Evolutionary conservation across 73 alveolate species (phyloP).

Genomic region (Effrenium voratum): DNA sequence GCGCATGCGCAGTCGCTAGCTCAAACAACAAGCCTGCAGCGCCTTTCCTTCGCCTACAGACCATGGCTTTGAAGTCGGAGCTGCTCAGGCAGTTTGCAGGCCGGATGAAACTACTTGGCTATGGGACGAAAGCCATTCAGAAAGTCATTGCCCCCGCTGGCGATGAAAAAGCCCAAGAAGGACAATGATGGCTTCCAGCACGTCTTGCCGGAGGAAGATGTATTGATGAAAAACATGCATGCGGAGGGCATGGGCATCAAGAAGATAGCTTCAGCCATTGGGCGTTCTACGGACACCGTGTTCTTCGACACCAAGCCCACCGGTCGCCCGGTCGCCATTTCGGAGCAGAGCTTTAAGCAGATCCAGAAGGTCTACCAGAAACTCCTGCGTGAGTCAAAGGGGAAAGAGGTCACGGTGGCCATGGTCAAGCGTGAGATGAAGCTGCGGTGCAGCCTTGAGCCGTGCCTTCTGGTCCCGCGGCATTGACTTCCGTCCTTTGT

Average conservation of each 20-base stretch:
- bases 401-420: conserved; percentile 21
- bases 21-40: no score
- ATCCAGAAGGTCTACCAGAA: not conserved
- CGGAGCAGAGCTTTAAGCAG: conserved; percentile 6
- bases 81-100: no score
- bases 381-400: not conserved
- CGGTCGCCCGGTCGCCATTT: not conserved
- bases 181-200: no score
- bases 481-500: not conserved
- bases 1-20: no score
- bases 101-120: no score
- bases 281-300: conserved; percentile 25
- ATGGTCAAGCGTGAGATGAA: not conserved
- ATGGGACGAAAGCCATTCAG: no score
- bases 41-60: no score
- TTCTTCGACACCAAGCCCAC: not conserved
- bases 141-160: no score
- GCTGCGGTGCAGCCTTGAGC: not conserved
- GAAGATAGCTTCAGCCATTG: not conserved
- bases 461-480: conserved; percentile 18
- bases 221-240: not conserved
- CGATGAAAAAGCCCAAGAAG: no score
- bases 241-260: conserved; percentile 5
- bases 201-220: not conserved
- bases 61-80: no score